These are phyloP conservation scores for Russula compacta DNA, from an alignment of 768 basidiomycete species.

Conservation along the genomic window DNA sequence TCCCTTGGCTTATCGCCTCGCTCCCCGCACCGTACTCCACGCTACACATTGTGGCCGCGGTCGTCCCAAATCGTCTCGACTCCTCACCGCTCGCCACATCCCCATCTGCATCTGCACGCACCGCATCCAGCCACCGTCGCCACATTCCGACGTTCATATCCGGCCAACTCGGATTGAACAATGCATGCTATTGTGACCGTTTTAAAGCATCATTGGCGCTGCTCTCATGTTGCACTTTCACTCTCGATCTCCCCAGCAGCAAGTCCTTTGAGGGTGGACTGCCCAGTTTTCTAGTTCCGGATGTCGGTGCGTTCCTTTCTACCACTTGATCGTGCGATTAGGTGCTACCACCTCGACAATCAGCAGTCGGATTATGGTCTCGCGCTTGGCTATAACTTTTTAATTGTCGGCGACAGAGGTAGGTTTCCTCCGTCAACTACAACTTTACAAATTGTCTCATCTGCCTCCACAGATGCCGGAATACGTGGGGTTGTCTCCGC, in stretches of 20 bases:
- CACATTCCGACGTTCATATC: too few relatives aligned
- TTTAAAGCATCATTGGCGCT: neutral
- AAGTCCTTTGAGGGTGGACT: neutral
- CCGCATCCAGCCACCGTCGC: neutral
- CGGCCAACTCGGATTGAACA: neutral
- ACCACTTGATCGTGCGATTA: neutral
- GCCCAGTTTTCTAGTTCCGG: neutral
- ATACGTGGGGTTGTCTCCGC: slow-evolving; percentile 1
- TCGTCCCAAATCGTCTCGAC: too few relatives aligned
- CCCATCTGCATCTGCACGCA: neutral
- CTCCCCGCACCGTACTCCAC: too few relatives aligned
- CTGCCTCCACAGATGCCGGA: neutral
- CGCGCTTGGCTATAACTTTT: slow-evolving; percentile 6
- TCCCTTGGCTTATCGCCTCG: too few relatives aligned
- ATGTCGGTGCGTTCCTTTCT: slow-evolving; percentile 1
- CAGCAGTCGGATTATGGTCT: neutral
- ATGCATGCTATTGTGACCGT: neutral
- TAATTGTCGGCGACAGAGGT: slow-evolving; percentile 5
- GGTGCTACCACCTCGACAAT: neutral
- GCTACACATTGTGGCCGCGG: too few relatives aligned
- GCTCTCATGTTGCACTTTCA: neutral
- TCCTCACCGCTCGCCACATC: neutral
- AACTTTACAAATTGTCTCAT: neutral
- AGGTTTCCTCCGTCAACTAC: neutral
- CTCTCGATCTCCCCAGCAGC: neutral